phyloP scores from a whole-genome alignment of 768 basidiomycete species.

The Pleurotus citrinopileatus region DNA sequence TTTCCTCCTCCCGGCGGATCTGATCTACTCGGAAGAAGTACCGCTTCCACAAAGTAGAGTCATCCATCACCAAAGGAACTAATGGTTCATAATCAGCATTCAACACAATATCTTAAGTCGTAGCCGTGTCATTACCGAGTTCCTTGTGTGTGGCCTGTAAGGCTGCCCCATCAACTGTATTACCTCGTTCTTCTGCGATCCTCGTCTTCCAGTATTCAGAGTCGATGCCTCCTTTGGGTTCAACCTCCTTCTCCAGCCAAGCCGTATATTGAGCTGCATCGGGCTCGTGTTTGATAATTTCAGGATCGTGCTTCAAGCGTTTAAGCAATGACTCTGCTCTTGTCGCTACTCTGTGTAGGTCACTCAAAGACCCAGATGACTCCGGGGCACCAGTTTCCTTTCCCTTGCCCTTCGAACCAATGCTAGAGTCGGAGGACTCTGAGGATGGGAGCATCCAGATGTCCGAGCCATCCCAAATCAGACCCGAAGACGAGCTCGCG shows the following conservation, averaged over 20 bases:
- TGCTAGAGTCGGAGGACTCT: conserved; percentile 16
- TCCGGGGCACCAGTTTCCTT: conserved; percentile 11
- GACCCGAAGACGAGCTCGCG: conserved; percentile 29
- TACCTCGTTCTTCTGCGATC: conserved; percentile 46
- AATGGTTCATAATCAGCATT: conserved; percentile 9
- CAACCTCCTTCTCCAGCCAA: conserved; percentile 56
- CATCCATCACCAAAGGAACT: conserved; percentile 70
- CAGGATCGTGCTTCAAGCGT: conserved; percentile 71
- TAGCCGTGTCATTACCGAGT: conserved; percentile 45
- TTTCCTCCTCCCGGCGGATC: conserved; percentile 74
- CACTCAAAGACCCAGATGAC: conserved; percentile 21
- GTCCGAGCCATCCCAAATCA: conserved; percentile 84
- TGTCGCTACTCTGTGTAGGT: conserved; percentile 56
- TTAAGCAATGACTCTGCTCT: conserved; percentile 76
- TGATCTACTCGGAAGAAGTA: conserved; percentile 90
- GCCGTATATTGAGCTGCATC: conserved; percentile 51
- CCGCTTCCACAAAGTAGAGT: conserved; percentile 77
- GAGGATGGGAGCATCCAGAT: conserved; percentile 72
- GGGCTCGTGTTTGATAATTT: conserved; percentile 76
- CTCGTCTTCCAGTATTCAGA: conserved; percentile 55
- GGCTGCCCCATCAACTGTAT: conserved; percentile 47
- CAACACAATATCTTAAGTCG: conserved; percentile 4
- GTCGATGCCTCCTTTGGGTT: conserved; percentile 52
- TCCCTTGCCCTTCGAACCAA: conserved; percentile 35
- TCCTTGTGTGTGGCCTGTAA: conserved; percentile 51